Conservation (phyloP, 2,329 filamentous ascomycete genomes). For the Septoria linicola region DNA sequence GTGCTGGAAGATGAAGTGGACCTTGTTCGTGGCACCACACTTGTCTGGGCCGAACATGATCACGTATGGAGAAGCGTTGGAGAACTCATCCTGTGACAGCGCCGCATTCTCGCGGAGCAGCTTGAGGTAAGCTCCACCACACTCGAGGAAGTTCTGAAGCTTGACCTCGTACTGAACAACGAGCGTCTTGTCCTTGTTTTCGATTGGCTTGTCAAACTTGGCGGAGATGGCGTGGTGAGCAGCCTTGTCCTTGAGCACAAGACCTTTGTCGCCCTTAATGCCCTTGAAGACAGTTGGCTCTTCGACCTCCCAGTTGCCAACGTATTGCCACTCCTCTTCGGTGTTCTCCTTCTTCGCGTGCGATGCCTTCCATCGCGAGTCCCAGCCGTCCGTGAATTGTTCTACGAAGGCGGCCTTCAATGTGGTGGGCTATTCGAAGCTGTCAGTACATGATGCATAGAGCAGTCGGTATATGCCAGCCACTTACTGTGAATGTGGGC, state of each 20-base stretch:
- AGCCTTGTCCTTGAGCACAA: constrained; percentile 96
- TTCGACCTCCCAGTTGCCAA: constrained; percentile 95
- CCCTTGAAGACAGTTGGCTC: constrained; percentile 88
- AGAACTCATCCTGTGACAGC: constrained; percentile 96
- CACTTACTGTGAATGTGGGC: constrained; percentile 27
- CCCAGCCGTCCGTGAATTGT: constrained; percentile 98
- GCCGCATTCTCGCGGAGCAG: constrained; percentile 96
- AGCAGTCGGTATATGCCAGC: not conserved
- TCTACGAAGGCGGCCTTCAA: constrained; percentile 94
- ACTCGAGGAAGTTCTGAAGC: constrained; percentile 94
- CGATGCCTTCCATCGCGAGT: constrained; percentile 87
- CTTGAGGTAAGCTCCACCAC: constrained; percentile 98
- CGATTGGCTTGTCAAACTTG: constrained; percentile 94
- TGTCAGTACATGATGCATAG: not conserved
- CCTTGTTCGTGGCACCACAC: constrained; percentile 98
- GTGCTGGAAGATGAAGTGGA: constrained; percentile 98
- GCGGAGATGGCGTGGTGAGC: constrained; percentile 99
- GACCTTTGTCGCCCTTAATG: constrained; percentile 90
- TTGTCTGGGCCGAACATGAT: constrained; percentile 99
- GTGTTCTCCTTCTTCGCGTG: constrained; percentile 95
- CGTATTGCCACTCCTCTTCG: constrained; percentile 90
- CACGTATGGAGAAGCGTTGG: constrained; percentile 93
- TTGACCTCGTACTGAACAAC: constrained; percentile 99
- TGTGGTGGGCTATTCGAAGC: constrained; percentile 67
- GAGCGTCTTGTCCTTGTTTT: constrained; percentile 95